A percentile compares a stretch with the other conserved stretches of the same genome.
These are phyloP conservation scores for Trypanosoma boissoni DNA, from an alignment of 208 protist genomes.

Conservation along the genomic window DNA sequence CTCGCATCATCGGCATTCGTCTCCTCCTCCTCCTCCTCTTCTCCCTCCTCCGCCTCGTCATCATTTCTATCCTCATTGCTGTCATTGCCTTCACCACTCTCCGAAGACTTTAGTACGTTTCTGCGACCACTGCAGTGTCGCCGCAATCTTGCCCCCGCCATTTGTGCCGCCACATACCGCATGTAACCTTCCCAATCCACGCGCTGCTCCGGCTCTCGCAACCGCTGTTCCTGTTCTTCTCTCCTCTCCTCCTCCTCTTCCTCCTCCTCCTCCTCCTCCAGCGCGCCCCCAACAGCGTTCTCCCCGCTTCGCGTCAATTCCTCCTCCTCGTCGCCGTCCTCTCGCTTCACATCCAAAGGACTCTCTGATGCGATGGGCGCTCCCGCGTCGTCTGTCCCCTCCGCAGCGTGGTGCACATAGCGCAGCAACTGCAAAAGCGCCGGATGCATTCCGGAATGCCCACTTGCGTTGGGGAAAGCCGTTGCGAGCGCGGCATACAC, in stretches of 20 bases:
- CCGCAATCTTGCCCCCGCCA: too few species aligned
- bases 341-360: neutral
- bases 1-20: neutral
- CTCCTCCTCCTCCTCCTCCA: too few species aligned
- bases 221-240: too few species aligned
- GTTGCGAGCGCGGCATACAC: conserved; percentile 18
- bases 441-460: neutral
- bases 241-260: too few species aligned
- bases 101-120: neutral
- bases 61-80: neutral
- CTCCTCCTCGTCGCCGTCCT: too few species aligned
- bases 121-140: neutral
- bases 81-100: neutral
- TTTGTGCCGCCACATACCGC: too few species aligned
- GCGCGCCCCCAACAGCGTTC: too few species aligned
- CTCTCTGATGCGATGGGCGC: neutral
- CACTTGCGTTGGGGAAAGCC: neutral
- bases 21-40: conserved; percentile 3
- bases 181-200: too few species aligned
- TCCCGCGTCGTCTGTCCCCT: neutral
- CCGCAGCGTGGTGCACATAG: neutral
- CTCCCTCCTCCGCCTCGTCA: neutral
- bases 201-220: too few species aligned
- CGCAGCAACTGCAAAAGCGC: neutral
- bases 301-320: too few species aligned